phyloP scores from a whole-genome alignment of 805 yeast genomes.

The Pichia cabralensis region DNA sequence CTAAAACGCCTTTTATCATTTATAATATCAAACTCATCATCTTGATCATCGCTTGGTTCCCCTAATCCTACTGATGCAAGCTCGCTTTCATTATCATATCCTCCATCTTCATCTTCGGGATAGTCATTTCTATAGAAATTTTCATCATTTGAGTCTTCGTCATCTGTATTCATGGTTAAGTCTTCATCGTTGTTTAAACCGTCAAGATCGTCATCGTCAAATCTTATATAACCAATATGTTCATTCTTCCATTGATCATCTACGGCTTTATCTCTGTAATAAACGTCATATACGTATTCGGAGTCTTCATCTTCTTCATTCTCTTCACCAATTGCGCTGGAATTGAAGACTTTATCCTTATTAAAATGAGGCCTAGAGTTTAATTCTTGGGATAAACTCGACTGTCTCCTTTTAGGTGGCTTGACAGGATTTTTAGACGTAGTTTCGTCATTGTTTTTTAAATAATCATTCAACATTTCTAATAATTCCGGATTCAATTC shows the following conservation, averaged over 20 bases:
- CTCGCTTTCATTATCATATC: constrained; percentile 25
- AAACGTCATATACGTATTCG: constrained; percentile 92
- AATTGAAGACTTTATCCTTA: neutral
- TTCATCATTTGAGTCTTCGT: constrained; percentile 86
- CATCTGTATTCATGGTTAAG: constrained; percentile 37
- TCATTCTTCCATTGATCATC: constrained; percentile 29
- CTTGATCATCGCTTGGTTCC: constrained; percentile 31
- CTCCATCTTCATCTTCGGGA: constrained; percentile 87
- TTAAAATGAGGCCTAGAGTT: constrained; percentile 12
- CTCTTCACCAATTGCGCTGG: constrained; percentile 12
- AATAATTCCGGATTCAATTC: constrained; percentile 51
- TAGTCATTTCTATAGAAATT: constrained; percentile 87
- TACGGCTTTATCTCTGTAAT: constrained; percentile 51
- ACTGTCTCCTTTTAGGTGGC: constrained; percentile 23
- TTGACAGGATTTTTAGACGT: constrained; percentile 9
- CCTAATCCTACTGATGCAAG: constrained; percentile 16
- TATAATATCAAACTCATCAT: constrained; percentile 26
- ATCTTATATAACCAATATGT: constrained; percentile 41
- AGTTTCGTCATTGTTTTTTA: constrained; percentile 29
- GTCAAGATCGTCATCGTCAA: constrained; percentile 40
- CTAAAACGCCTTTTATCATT: constrained; percentile 25
- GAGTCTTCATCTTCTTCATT: constrained; percentile 9
- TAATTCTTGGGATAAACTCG: constrained; percentile 16
- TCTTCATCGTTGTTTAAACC: constrained; percentile 31
- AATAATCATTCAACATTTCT: constrained; percentile 63